Evolutionary conservation across 2,329 filamentous ascomycete species (phyloP), one percentile per base, ranked within the genome.

Genomic region (Paraphoma sp.): DNA sequence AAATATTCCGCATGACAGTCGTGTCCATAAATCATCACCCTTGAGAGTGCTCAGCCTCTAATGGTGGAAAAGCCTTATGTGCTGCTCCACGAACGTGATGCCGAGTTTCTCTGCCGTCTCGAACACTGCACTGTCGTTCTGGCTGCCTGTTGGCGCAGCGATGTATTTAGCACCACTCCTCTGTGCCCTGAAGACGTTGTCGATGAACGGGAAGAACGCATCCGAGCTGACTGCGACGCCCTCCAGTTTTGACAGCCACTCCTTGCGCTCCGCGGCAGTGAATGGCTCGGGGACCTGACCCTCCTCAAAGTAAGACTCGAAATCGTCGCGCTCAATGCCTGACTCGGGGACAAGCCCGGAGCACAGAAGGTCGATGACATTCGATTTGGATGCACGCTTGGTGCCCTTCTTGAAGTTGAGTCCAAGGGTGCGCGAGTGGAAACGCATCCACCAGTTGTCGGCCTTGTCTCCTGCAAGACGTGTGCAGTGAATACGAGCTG

Each of bases 381-480:
- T 99, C 83, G 91, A 96, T 87, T 98, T 99, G 78, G 97, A 94
- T 45, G 95, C 86, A 55, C 95, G 88, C 88, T 98, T 98, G 74
- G 91, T 92, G 70, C 95, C 94, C 82, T 95, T 94, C 86, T 97
- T 97, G 92, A 93, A 99, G 83, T 94, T 91, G 77, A 99, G 89
- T 73, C 83, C 84, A 48, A 98, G 85, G 11, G 95, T 91, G 51
- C 92, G 89, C 68, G 92, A 89, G 83, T 97, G 91, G 87, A 98
- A 98, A 72, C 95, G 91, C 84, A 99, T 90, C 95, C 94, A 99
- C 94, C 94, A 98, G 84, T 96, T 97, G 80, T 99, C 95, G 47
- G 93, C 92, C 85, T 99, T 99, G 83, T 98, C 94, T 58, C 95
- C 95, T 10, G 95, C 95, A 49, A 99, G 87, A 65, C 95, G 90